Base-by-base conservation (phyloP, 2,329 filamentous ascomycete species). In the Nemania abortiva region DNA sequence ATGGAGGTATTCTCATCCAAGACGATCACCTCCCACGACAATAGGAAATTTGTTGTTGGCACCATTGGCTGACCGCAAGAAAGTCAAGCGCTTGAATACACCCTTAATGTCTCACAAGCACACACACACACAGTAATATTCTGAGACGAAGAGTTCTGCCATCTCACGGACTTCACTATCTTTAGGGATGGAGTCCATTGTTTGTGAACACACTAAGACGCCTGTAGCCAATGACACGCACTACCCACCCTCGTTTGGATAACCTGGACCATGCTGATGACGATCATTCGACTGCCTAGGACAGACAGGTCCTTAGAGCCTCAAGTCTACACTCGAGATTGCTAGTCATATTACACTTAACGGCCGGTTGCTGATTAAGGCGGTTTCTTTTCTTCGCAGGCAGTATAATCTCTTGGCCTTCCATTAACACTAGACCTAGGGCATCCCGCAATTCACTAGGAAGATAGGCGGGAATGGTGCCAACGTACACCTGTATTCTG, bases 1-100 rank as follows among this genome's bases (percentile, higher is more conserved):
- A 72, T 76, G 75, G 7, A 42, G 37, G 37, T 63, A 74, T 74
- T 76, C 69, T 69, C 67, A 74, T 73, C 65, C 70, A 72, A 69
- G 72, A 70, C 70, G 72, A 74, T 74, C 74, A 67, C 70, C 72
- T 68, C 72, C 63, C 65, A 68, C 69, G 55, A 70, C 66, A 70
- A 62, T 34, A 49, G 61, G 54, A 69, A 66, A 57, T 67, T 59
- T 65, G 64, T 67, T 63, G 27, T 31, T 53, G 24, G n/a, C 37
- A 7, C 42, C 53, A 64, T 66, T 68, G 61, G 59, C 15, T 49
- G 37, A 15, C 37, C 13, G 11, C 37, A 42, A 42, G 6, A 42
- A 42, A 37, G 37, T 42, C 45, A 45, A 54, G 47, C 45, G 55
- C 65, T 60, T 61, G 69, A 70, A 67, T 55, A 45, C 62, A 67